A percentile compares a stretch with the other conserved stretches of the same genome.
Conservation (phyloP, 169 alveolate genomes). For the Theileria parva region DNA sequence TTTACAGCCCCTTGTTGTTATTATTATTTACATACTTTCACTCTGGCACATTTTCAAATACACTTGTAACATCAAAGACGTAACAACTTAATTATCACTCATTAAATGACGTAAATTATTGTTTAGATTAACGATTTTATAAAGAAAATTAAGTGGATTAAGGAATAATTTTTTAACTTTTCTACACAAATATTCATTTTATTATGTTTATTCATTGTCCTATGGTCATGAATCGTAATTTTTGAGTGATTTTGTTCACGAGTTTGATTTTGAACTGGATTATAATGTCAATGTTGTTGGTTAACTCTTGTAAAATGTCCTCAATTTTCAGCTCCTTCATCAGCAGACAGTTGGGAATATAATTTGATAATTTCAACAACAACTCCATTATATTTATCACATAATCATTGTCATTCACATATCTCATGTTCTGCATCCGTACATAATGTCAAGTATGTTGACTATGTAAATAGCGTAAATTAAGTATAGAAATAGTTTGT, state of each 20-base stretch:
- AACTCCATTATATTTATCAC: slow-evolving; percentile 44
- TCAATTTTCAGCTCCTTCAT: slow-evolving; percentile 29
- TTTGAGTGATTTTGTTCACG: slow-evolving; percentile 12
- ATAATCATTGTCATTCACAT: slow-evolving; percentile 37
- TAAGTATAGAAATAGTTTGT: no score
- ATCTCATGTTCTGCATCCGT: slow-evolving; percentile 37
- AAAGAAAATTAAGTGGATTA: slow-evolving; percentile 43
- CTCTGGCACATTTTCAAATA: slow-evolving; percentile 60
- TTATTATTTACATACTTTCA: slow-evolving; percentile 26
- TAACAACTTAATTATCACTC: no score
- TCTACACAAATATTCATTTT: no score
- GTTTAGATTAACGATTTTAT: slow-evolving; percentile 37
- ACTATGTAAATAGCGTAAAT: no score
- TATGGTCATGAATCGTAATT: slow-evolving; percentile 35
- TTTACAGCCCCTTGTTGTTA: slow-evolving; percentile 50
- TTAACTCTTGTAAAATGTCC: slow-evolving; percentile 30
- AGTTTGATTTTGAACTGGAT: slow-evolving; percentile 52
- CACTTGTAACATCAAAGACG: slow-evolving; percentile 43
- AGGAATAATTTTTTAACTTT: neutral
- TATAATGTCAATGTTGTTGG: slow-evolving; percentile 39
- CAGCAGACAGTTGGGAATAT: slow-evolving; percentile 46
- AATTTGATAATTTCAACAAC: slow-evolving; percentile 27
- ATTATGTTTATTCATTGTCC: no score
- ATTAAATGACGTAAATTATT: no score
- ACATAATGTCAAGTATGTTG: no score